These are phyloP conservation scores for Botrytis paeoniae DNA, from an alignment of 2,329 filamentous ascomycete species.

Conservation along the genomic window DNA sequence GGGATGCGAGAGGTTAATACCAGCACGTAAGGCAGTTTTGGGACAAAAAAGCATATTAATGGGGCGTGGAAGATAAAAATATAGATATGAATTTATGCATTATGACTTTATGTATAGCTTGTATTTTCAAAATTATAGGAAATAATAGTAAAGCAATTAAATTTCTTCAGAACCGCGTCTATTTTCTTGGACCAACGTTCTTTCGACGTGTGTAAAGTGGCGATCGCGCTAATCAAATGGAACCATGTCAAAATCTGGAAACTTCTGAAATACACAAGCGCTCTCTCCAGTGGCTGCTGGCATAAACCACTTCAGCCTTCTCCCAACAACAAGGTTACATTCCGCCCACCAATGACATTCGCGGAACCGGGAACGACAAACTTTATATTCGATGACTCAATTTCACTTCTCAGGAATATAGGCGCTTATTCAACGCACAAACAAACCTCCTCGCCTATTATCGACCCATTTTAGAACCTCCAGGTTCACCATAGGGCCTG, in stretches of 20 bases:
- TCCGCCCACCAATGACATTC: background rate
- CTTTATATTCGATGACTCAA: background rate
- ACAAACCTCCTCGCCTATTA: background rate
- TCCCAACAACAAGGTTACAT: background rate
- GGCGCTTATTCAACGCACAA: background rate
- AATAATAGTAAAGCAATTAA: background rate
- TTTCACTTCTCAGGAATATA: background rate
- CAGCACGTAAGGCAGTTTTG: background rate
- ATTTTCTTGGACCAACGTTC: background rate
- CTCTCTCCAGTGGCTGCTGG: background rate
- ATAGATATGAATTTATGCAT: background rate
- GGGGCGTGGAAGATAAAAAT: background rate
- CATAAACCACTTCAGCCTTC: background rate
- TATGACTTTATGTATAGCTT: background rate
- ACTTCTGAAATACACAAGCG: too few relatives aligned
- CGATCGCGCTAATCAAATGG: background rate
- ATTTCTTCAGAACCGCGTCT: background rate
- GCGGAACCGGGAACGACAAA: background rate
- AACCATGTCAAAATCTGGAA: background rate
- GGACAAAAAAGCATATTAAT: background rate
- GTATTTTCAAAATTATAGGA: background rate
- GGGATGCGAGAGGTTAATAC: slow-evolving; percentile 51
- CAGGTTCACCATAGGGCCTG: background rate
- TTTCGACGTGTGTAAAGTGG: background rate
- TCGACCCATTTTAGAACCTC: background rate